Evolutionary conservation across 345 rosid species (phyloP).

Genomic region (Adansonia digitata): DNA sequence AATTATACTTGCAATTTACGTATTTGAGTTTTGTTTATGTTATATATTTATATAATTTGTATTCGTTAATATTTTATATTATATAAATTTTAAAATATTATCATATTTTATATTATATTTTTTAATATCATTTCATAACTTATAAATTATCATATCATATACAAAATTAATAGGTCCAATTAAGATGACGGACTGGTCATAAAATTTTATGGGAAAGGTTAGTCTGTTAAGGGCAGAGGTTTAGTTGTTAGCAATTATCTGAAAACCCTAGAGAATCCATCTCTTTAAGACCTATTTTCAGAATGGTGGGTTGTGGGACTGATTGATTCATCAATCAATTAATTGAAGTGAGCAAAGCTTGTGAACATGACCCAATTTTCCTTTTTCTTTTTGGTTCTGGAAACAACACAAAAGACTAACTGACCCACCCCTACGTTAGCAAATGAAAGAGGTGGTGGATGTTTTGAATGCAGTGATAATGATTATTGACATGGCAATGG

Average conservation of each 20-base stretch:
- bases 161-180: too few species aligned
- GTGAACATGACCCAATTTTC: neutral
- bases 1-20: neutral
- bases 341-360: conserved; percentile 14
- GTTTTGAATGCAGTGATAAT: conserved; percentile 11
- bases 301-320: conserved; percentile 23
- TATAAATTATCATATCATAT: too few species aligned
- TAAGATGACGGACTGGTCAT: neutral
- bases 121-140: too few species aligned
- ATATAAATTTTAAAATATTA: too few species aligned
- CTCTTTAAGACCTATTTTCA: neutral
- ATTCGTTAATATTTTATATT: too few species aligned
- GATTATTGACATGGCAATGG: conserved; percentile 14
- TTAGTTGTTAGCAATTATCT: conserved; percentile 17
- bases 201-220: neutral
- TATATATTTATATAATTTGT: too few species aligned
- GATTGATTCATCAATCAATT: conserved; percentile 18
- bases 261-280: neutral
- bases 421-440: conserved; percentile 21
- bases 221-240: neutral
- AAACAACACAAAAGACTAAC: neutral
- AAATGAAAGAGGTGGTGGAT: neutral
- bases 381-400: neutral
- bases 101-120: too few species aligned
- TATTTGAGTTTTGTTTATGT: too few species aligned